A percentile compares a stretch with the other conserved stretches of the same genome.
Evolutionary conservation across 2,329 filamentous ascomycete species (phyloP).

Genomic region (Colletotrichum neosansevieriae): DNA sequence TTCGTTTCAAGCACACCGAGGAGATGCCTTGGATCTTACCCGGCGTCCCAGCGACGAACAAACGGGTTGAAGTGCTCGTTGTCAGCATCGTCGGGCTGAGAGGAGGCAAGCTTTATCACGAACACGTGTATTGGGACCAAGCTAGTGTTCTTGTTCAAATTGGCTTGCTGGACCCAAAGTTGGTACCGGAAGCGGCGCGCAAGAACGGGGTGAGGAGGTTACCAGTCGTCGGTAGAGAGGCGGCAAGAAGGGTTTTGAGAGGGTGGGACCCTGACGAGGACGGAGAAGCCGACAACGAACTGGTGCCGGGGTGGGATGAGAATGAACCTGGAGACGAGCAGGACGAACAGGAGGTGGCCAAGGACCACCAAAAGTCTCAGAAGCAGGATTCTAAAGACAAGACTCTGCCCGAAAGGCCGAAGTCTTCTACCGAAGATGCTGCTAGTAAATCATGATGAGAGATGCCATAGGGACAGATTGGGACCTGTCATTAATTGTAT

Average conservation of each 20-base stretch:
- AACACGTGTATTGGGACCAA: conserved; percentile 76
- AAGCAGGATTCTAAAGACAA: neutral
- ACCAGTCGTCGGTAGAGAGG: conserved; percentile 55
- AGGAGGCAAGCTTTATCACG: conserved; percentile 70
- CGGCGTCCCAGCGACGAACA: conserved; percentile 66
- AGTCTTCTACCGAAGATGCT: neutral
- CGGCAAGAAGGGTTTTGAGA: conserved; percentile 52
- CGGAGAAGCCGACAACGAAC: conserved; percentile 57
- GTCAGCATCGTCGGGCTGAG: conserved; percentile 70
- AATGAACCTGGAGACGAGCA: neutral
- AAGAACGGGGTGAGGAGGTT: conserved; percentile 51
- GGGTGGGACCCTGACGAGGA: conserved; percentile 52
- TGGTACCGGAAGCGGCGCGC: conserved; percentile 51
- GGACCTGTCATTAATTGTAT: no score
- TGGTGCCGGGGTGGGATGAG: conserved; percentile 53
- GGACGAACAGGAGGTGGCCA: neutral
- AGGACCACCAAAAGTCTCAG: neutral
- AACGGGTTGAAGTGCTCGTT: conserved; percentile 65
- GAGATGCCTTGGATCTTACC: conserved; percentile 72
- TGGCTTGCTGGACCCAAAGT: conserved; percentile 63
- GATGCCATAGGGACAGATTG: no score
- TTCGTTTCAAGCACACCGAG: conserved; percentile 68
- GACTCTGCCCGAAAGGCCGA: conserved; percentile 8
- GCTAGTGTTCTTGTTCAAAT: conserved; percentile 70
- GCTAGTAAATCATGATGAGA: neutral